A percentile compares a stretch with the other conserved stretches of the same genome.
Evolutionary conservation across 306 rosid species (phyloP).

Genomic region (Quercus dentata): DNA sequence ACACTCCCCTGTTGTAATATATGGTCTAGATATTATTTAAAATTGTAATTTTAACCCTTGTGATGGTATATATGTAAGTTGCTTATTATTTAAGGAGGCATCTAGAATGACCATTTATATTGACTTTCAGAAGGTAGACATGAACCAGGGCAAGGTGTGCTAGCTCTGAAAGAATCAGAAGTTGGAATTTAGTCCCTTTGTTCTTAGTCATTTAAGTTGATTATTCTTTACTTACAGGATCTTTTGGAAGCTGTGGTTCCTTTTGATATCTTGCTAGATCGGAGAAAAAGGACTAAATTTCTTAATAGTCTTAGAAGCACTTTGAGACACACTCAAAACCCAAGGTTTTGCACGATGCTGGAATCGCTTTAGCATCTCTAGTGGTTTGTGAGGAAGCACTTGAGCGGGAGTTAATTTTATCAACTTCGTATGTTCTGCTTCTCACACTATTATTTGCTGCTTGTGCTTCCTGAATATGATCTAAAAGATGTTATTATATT

Average conservation of each 20-base stretch:
- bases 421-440: slow-evolving; percentile 79
- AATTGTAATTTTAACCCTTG: too few relatives aligned
- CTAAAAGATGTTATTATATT: background rate
- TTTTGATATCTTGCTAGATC: slow-evolving; percentile 77
- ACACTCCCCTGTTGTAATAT: too few relatives aligned
- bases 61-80: too few relatives aligned
- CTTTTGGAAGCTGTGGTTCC: slow-evolving; percentile 93
- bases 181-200: background rate
- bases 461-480: slow-evolving; percentile 22
- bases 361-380: slow-evolving; percentile 82
- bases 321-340: slow-evolving; percentile 45
- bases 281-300: slow-evolving; percentile 66
- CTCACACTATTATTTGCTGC: slow-evolving; percentile 19
- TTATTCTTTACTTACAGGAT: slow-evolving; percentile 57
- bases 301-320: slow-evolving; percentile 50
- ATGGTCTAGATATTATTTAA: too few relatives aligned
- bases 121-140: background rate
- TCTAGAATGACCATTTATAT: background rate
- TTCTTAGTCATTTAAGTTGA: slow-evolving; percentile 1
- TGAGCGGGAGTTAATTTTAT: slow-evolving; percentile 80
- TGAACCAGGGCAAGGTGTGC: background rate
- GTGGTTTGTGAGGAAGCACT: slow-evolving; percentile 90
- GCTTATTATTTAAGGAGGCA: background rate
- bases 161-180: background rate
- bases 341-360: slow-evolving; percentile 83